These are phyloP conservation scores for Acer negundo DNA, from an alignment of 345 rosid species.

Conservation along the genomic window DNA sequence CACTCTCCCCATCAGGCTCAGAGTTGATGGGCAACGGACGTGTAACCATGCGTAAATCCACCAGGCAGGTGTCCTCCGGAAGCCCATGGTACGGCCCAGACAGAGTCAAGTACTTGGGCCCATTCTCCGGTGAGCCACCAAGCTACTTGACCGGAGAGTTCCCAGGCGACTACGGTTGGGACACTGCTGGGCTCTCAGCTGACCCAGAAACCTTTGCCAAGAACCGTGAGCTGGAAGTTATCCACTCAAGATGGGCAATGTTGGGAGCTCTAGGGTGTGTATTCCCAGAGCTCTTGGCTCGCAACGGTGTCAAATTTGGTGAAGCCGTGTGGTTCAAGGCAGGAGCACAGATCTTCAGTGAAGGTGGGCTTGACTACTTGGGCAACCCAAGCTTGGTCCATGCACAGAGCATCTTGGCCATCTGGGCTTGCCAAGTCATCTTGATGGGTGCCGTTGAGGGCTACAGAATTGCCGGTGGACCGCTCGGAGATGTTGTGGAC, in stretches of 20 bases:
- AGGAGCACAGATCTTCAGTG: slow-evolving; percentile 77
- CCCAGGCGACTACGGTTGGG: slow-evolving; percentile 79
- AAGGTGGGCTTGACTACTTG: slow-evolving; percentile 80
- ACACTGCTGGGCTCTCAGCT: slow-evolving; percentile 83
- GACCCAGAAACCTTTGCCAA: slow-evolving; percentile 90
- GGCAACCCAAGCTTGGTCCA: slow-evolving; percentile 85
- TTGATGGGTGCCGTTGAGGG: slow-evolving; percentile 84
- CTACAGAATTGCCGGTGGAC: slow-evolving; percentile 69
- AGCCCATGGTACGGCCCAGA: slow-evolving; percentile 80
- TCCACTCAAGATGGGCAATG: slow-evolving; percentile 86
- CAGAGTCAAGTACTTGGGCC: slow-evolving; percentile 83
- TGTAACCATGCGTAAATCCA: slow-evolving; percentile 59
- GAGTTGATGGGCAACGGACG: slow-evolving; percentile 54
- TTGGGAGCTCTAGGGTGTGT: slow-evolving; percentile 78
- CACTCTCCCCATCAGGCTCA: slow-evolving; percentile 43
- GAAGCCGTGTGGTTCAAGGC: slow-evolving; percentile 93
- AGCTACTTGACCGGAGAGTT: slow-evolving; percentile 79
- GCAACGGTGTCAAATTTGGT: slow-evolving; percentile 76
- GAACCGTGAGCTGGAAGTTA: slow-evolving; percentile 88
- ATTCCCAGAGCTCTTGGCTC: slow-evolving; percentile 76
- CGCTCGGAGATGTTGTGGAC: slow-evolving; percentile 69
- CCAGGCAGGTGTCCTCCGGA: slow-evolving; percentile 39
- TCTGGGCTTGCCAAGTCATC: slow-evolving; percentile 70
- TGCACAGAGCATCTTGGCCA: slow-evolving; percentile 79
- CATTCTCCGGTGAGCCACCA: slow-evolving; percentile 64